These are phyloP conservation scores for Ascochyta clinopodiicola DNA, from an alignment of 2,329 filamentous ascomycete species.

Conservation along the genomic window DNA sequence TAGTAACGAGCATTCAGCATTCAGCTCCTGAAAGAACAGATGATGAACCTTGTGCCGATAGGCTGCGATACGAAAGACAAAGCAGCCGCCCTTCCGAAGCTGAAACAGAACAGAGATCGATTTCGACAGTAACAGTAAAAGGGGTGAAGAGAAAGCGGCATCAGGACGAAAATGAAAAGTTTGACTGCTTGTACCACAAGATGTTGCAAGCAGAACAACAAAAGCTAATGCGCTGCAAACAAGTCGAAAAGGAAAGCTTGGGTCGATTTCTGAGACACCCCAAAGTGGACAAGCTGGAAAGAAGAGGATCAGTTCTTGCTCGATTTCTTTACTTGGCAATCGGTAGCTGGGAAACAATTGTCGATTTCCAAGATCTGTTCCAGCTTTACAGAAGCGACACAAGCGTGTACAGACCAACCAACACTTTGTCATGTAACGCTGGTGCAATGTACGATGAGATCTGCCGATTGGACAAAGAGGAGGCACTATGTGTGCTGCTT, in stretches of 20 bases:
- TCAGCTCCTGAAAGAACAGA: too few relatives aligned
- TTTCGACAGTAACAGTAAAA: not conserved
- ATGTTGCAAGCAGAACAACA: too few relatives aligned
- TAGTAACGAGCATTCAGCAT: too few relatives aligned
- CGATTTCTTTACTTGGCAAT: slow-evolving; percentile 9
- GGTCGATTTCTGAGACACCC: too few relatives aligned
- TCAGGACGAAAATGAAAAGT: too few relatives aligned
- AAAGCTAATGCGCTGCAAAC: too few relatives aligned
- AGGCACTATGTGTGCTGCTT: not conserved
- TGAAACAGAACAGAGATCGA: not conserved
- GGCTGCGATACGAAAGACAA: too few relatives aligned
- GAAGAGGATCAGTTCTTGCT: not conserved
- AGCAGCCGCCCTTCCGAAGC: not conserved
- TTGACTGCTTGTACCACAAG: too few relatives aligned
- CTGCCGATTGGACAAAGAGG: not conserved
- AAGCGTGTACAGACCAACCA: not conserved
- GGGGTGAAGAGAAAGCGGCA: too few relatives aligned
- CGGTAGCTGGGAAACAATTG: slow-evolving; percentile 10
- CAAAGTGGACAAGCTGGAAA: not conserved
- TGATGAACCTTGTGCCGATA: too few relatives aligned
- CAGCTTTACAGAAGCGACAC: not conserved
- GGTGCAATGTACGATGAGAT: slow-evolving; percentile 1
- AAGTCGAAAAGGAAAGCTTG: too few relatives aligned
- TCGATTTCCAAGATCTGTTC: slow-evolving; percentile 4
- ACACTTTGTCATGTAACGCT: not conserved